phyloP scores from a whole-genome alignment of 345 rosid genomes.

The Noccaea bulbosa region DNA sequence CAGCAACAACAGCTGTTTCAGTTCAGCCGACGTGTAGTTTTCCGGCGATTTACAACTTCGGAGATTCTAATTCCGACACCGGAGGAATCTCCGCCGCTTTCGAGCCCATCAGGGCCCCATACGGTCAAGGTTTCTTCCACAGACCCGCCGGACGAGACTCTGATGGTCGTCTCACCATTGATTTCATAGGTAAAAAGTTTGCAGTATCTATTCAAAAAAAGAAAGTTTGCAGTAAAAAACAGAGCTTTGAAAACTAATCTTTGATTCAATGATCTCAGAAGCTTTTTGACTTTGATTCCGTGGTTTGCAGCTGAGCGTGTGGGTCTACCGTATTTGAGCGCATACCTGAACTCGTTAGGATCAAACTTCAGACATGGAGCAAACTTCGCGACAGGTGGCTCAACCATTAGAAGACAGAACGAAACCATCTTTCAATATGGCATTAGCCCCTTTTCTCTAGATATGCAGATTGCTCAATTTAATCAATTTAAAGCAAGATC shows the following conservation, averaged over 20 bases:
- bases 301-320: conserved; percentile 71
- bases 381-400: conserved; percentile 92
- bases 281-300: background rate
- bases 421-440: conserved; percentile 88
- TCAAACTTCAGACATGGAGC: conserved; percentile 85
- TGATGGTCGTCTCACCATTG: conserved; percentile 82
- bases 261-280: conserved; percentile 3
- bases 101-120: conserved; percentile 59
- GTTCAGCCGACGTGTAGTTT: conserved; percentile 52
- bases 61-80: conserved; percentile 87
- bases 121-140: conserved; percentile 68
- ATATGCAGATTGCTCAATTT: conserved; percentile 86
- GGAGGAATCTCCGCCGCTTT: conserved; percentile 87
- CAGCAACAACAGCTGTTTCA: conserved; percentile 28
- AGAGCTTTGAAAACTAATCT: background rate
- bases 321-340: conserved; percentile 75
- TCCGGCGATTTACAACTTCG: conserved; percentile 85
- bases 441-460: conserved; percentile 86
- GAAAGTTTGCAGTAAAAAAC: background rate
- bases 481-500: conserved; percentile 72
- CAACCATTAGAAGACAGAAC: conserved; percentile 82
- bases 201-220: too few relatives aligned
- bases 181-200: conserved; percentile 68
- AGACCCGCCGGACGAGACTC: conserved; percentile 68
- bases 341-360: conserved; percentile 86